Conservation (phyloP, 345 rosid species). For the Hibiscus tridactylites region DNA sequence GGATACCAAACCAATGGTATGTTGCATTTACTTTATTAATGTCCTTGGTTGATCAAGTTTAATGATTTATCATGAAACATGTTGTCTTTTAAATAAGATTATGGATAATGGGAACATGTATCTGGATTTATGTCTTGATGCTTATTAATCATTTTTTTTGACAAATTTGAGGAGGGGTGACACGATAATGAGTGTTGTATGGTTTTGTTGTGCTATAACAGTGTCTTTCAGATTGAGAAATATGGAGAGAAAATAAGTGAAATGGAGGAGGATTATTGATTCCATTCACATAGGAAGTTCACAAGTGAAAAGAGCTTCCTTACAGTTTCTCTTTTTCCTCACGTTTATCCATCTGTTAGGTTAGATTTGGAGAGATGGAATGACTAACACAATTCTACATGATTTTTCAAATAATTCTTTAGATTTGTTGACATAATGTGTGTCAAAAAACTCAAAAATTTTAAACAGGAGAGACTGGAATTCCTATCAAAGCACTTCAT, state of each 20-base stretch:
- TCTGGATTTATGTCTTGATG: neutral
- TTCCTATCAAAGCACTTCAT: neutral
- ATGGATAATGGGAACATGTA: neutral
- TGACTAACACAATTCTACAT: neutral
- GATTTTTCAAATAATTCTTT: neutral
- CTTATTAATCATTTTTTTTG: neutral
- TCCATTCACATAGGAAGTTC: neutral
- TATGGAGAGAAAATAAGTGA: neutral
- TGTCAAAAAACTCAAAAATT: neutral
- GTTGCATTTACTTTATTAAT: constrained; percentile 3
- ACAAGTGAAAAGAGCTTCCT: neutral
- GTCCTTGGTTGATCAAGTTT: constrained; percentile 10
- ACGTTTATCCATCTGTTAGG: neutral
- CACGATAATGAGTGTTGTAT: neutral
- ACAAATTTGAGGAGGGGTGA: neutral
- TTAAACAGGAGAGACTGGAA: neutral
- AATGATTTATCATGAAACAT: neutral
- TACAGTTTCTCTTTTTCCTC: neutral
- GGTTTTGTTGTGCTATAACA: neutral
- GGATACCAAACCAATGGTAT: constrained; percentile 49
- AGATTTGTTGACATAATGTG: neutral
- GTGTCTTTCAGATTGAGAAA: neutral
- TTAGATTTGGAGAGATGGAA: neutral
- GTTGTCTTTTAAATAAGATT: neutral
- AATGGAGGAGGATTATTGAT: neutral